phyloP scores from a whole-genome alignment of 2,329 filamentous ascomycete species.

The Paecilomyces variotii region DNA sequence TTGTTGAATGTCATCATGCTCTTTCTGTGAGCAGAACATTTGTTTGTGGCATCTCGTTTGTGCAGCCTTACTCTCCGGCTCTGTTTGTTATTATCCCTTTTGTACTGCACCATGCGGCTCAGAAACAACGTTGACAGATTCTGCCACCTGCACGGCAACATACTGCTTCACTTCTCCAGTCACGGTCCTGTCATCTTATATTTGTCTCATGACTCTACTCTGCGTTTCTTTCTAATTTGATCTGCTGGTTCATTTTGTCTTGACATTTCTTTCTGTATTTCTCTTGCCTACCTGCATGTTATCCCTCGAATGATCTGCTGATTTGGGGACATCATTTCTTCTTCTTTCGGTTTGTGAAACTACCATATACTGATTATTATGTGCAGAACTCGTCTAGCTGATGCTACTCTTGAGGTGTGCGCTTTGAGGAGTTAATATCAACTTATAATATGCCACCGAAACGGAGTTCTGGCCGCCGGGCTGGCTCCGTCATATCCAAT shows the following conservation, averaged over 20 bases:
- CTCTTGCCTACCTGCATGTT: neutral
- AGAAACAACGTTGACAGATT: neutral
- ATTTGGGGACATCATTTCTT: neutral
- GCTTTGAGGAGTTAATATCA: neutral
- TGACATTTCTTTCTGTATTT: neutral
- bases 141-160: neutral
- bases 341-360: neutral
- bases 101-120: neutral
- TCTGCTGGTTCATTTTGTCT: neutral
- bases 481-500: conserved; percentile 6
- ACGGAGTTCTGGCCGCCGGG: conserved; percentile 11
- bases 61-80: neutral
- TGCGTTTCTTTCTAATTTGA: neutral
- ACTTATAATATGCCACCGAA: conserved; percentile 14
- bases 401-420: neutral
- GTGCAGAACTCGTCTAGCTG: neutral
- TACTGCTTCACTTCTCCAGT: neutral
- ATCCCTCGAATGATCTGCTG: neutral
- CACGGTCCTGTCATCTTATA: neutral
- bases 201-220: neutral
- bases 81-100: neutral
- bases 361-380: neutral
- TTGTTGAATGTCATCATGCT: neutral
- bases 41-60: neutral
- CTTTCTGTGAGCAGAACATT: neutral